A percentile compares a stretch with the other conserved stretches of the same genome.
phyloP scores from a whole-genome alignment of 805 yeast genomes.

The Lipomyces anomalus region DNA sequence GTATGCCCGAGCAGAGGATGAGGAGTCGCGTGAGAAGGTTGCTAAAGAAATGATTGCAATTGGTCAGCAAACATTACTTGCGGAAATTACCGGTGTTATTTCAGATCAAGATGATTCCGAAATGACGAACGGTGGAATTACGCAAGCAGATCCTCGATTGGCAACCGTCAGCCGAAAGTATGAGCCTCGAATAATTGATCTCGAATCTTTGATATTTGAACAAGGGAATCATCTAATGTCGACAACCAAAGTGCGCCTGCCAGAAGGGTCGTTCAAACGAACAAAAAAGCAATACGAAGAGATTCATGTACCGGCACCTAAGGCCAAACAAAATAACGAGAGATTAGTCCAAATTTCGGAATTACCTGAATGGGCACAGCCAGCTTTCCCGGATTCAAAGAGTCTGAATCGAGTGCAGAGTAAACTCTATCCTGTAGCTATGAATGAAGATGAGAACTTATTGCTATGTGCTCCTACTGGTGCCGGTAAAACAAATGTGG shows the following conservation, averaged over 20 bases:
- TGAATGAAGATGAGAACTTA: conserved; percentile 43
- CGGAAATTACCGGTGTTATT: conserved; percentile 37
- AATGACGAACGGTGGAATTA: conserved; percentile 3
- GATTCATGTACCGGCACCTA: conserved; percentile 87
- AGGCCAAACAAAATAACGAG: conserved; percentile 37
- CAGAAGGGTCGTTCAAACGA: conserved; percentile 77
- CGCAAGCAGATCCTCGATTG: too few relatives aligned
- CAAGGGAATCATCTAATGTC: conserved; percentile 69
- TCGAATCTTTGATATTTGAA: conserved; percentile 59
- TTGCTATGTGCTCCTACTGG: conserved; percentile 55
- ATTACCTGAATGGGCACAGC: conserved; percentile 77
- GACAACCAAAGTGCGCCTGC: conserved; percentile 61
- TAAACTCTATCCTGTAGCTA: conserved; percentile 72
- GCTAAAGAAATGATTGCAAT: conserved; percentile 41
- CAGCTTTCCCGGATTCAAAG: conserved; percentile 64
- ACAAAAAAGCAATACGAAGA: conserved; percentile 74
- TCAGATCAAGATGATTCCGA: conserved; percentile 28
- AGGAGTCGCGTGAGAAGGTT: conserved; percentile 37
- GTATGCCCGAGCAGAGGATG: conserved; percentile 37
- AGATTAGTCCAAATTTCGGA: conserved; percentile 51
- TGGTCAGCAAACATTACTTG: conserved; percentile 40
- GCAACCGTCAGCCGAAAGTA: conserved; percentile 5
- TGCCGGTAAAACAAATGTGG: conserved; percentile 74
- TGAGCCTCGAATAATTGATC: conserved; percentile 51
- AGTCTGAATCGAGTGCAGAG: conserved; percentile 80